Evolutionary conservation across 768 basidiomycete species (phyloP), one percentile per base, ranked within the genome.

Genomic region (Leccinum ochraceum): DNA sequence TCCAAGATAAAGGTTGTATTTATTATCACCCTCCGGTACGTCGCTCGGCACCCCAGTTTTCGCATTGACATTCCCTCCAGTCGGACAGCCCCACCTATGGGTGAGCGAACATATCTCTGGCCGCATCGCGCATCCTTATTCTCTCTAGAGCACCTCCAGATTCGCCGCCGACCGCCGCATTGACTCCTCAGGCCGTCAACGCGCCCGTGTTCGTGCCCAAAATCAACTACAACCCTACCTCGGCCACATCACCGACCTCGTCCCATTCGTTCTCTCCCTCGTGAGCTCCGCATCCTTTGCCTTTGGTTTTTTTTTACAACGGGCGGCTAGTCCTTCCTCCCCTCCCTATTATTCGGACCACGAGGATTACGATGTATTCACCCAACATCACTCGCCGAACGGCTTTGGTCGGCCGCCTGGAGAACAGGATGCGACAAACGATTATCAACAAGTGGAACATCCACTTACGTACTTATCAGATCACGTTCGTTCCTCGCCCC

Each of bases 191-290:
- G 63, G 89, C 89, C 3, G 82, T 92, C 57, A 90, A 93, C 70
- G 92, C 92, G 1, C 90, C 92, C 37, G 85, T 94, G 48, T 94
- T 94, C 62, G 85, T 94, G 22, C 92, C 92, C 20, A 92, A 90
- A 71, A 77, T 69, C 59, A 64, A 74, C 28, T 89, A 90, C 14
- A 90, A 53, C 28, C 54, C 67, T 4, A 34, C 28, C 7, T 36
- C 34, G 34, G 13, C 13, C 34, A 13, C 34, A 36, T 67, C 69
- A 7, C 65, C 67, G 2, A 52, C 62, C 20, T 13, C 71, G 42
- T 63, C 73, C 1, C 66, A 75, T 24, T 69, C 73, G 10, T 70
- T 74, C 54, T 70, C 71, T 57, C 71, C 60, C 54, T 76, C 67
- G 70, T 74, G 60, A 62, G 71, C 14, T 24, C 4, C 37, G 34